A percentile compares a stretch with the other conserved stretches of the same genome.
These are phyloP conservation scores for Sporothrix humicola DNA, from an alignment of 2,329 filamentous ascomycete species.

Conservation along the genomic window DNA sequence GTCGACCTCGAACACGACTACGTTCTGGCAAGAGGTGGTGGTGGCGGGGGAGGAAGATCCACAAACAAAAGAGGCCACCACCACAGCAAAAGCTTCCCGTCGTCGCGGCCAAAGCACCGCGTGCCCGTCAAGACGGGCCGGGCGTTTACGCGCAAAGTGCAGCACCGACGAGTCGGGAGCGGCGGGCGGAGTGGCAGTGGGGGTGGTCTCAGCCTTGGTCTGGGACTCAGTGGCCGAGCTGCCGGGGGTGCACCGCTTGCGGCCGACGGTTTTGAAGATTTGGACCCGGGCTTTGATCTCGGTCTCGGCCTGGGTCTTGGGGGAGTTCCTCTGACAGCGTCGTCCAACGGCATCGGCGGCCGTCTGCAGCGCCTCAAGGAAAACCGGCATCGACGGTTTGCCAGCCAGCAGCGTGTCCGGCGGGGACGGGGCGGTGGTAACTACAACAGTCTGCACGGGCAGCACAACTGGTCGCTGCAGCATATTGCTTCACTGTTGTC, in stretches of 20 bases:
- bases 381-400: background rate
- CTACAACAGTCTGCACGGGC: background rate
- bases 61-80: too few species aligned
- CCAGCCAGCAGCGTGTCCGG: background rate
- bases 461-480: background rate
- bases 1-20: constrained; percentile 23
- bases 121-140: constrained; percentile 3
- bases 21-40: background rate
- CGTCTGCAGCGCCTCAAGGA: background rate
- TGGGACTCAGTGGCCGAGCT: background rate
- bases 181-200: constrained; percentile 10
- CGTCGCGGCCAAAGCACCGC: background rate
- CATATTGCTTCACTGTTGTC: background rate
- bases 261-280: background rate
- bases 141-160: background rate
- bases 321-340: background rate
- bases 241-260: background rate
- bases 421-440: background rate
- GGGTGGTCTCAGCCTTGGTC: background rate
- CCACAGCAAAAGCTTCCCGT: background rate
- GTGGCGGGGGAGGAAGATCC: too few species aligned
- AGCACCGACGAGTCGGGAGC: constrained; percentile 4
- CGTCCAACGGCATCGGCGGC: background rate
- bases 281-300: background rate
- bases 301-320: too few species aligned